A percentile compares a stretch with the other conserved stretches of the same genome.
These are phyloP conservation scores for Phytophthora quininea DNA, from an alignment of 352 stramenopile genomes.

Conservation along the genomic window DNA sequence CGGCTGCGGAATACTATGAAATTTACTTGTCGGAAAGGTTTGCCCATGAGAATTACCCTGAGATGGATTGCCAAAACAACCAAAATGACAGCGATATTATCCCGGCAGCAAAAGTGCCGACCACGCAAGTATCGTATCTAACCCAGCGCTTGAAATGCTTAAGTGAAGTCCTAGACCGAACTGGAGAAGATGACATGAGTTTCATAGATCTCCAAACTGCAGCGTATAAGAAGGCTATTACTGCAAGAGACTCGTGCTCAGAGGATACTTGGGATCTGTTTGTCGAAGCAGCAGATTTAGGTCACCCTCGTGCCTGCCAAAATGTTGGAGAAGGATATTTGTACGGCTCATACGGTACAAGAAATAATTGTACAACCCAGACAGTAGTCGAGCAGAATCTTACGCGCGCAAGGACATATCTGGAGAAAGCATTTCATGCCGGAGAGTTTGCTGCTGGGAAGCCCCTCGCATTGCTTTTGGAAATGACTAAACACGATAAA, in stretches of 20 bases:
- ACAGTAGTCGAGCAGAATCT: constrained; percentile 27
- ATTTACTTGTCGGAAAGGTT: constrained; percentile 35
- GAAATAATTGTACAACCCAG: constrained; percentile 18
- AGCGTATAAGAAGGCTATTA: constrained; percentile 19
- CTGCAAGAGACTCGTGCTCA: constrained; percentile 24
- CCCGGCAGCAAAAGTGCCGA: constrained; percentile 1
- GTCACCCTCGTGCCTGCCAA: constrained; percentile 29
- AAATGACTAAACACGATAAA: background rate
- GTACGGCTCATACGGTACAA: constrained; percentile 33
- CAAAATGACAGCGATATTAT: constrained; percentile 1
- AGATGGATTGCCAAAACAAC: background rate
- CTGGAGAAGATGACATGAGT: background rate
- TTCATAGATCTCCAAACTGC: constrained; percentile 16
- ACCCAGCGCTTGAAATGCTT: constrained; percentile 28
- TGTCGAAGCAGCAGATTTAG: constrained; percentile 42
- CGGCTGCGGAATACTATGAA: constrained; percentile 29
- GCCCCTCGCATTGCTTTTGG: constrained; percentile 31
- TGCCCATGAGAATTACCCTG: constrained; percentile 29
- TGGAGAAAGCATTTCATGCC: constrained; percentile 26
- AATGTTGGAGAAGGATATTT: constrained; percentile 44
- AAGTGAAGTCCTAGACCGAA: background rate
- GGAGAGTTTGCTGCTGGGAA: constrained; percentile 32
- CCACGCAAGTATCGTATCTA: constrained; percentile 51
- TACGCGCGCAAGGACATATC: constrained; percentile 16
- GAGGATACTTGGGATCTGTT: constrained; percentile 34